phyloP scores from a whole-genome alignment of 169 alveolate species.

The Plasmodium vinckei region DNA sequence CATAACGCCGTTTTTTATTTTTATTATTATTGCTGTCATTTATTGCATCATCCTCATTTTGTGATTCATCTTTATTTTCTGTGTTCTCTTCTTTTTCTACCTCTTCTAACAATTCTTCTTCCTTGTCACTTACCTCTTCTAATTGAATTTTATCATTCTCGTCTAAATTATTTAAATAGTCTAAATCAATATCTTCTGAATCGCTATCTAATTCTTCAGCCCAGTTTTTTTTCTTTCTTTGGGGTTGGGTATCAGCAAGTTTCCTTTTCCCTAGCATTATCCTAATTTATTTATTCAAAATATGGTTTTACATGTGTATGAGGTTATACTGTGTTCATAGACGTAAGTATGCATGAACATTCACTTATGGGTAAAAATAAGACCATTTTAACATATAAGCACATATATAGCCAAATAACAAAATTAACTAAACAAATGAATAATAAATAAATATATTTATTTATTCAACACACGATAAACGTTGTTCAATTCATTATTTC shows the following conservation, averaged over 20 bases:
- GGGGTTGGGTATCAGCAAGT: conserved; percentile 21
- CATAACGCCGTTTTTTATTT: conserved; percentile 48
- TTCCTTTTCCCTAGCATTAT: conserved; percentile 71
- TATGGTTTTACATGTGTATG: conserved; percentile 26
- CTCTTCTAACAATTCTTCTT: conserved; percentile 4
- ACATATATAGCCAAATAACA: background rate
- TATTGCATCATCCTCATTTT: background rate
- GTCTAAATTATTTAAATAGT: conserved; percentile 45
- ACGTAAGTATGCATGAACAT: conserved; percentile 2
- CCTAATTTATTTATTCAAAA: conserved; percentile 30
- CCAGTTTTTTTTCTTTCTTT: conserved; percentile 74
- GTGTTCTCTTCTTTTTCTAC: background rate
- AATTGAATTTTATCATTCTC: conserved; percentile 19
- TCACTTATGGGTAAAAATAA: background rate
- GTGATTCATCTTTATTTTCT: conserved; percentile 1
- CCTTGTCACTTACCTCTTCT: conserved; percentile 18
- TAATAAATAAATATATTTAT: conserved; percentile 5
- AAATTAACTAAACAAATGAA: background rate
- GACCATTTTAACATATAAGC: background rate
- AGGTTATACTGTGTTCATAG: background rate
- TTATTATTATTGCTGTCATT: conserved; percentile 18
- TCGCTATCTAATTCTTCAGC: conserved; percentile 70
- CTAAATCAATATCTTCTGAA: conserved; percentile 74
- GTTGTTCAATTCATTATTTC: conserved; percentile 11
- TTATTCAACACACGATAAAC: background rate